These are phyloP conservation scores for Rosa lucieae DNA, from an alignment of 306 rosid species.

Conservation along the genomic window DNA sequence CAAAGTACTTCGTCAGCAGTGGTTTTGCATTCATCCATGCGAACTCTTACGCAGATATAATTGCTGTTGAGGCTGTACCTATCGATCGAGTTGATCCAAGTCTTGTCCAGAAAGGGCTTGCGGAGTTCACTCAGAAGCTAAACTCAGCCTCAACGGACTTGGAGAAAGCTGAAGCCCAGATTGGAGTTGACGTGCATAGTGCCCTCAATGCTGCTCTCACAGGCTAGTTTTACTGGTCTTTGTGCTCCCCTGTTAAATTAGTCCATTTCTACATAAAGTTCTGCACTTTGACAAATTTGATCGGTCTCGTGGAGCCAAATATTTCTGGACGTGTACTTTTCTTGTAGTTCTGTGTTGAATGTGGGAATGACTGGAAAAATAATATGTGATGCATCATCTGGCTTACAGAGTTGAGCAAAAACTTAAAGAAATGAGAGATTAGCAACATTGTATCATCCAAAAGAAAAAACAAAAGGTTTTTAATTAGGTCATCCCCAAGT, in stretches of 20 bases:
- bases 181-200: slow-evolving; percentile 89
- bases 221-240: slow-evolving; percentile 50
- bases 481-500: neutral
- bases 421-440: slow-evolving; percentile 15
- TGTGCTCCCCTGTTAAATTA: slow-evolving; percentile 18
- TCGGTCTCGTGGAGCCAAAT: slow-evolving; percentile 47
- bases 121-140: slow-evolving; percentile 92
- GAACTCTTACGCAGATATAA: slow-evolving; percentile 76
- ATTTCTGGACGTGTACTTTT: slow-evolving; percentile 31
- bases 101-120: slow-evolving; percentile 91
- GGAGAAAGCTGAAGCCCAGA: slow-evolving; percentile 99
- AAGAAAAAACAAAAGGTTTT: neutral
- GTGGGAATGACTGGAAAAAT: slow-evolving; percentile 44
- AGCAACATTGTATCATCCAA: neutral
- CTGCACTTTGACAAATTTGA: slow-evolving; percentile 22
- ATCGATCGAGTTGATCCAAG: slow-evolving; percentile 65
- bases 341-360: slow-evolving; percentile 40
- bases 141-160: slow-evolving; percentile 83
- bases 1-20: slow-evolving; percentile 87
- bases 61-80: slow-evolving; percentile 92
- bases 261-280: slow-evolving; percentile 29
- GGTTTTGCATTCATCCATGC: slow-evolving; percentile 94
- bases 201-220: slow-evolving; percentile 79
- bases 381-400: slow-evolving; percentile 37
- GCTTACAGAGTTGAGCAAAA: slow-evolving; percentile 43